Evolutionary conservation across 768 basidiomycete species (phyloP), one percentile per base, ranked within the genome.

Genomic region (Panellus pusillus): DNA sequence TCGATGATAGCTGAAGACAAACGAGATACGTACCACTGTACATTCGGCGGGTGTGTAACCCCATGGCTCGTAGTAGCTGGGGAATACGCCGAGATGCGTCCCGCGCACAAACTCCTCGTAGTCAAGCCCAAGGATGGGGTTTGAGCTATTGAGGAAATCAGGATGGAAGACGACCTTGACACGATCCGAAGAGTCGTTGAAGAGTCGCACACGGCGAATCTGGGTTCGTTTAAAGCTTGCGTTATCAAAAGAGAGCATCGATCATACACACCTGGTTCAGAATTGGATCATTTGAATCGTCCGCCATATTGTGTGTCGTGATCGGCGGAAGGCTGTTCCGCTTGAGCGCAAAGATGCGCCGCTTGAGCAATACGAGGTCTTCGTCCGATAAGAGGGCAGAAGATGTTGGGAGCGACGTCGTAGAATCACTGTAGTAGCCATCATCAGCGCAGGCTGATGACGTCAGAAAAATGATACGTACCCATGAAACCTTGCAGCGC

Each of bases 31-130:
- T 72, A 89, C 88, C 35, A 99, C 97, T n/a, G 97, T 98, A 68
- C 97, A 98, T 68, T 98, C 96, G 1, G 96, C 96, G 1, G 96
- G 96, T 1, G 93, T 97, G 67, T 97, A 97, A 0, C 92, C 92
- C 92, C 92, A 93, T 3, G 93, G 93, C 73, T 95, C 91, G 67
- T 97, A 98, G 66, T 98, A 98, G 61, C 89, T 92, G 2, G 97
- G 96, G 81, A 99, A 99, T 37, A 99, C 96, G 44, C 97, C 97
- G 44, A 99, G 74, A 76, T 99, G 97, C 67, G 96, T 98, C 1
- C 97, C 97, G 59, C 97, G 79, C 35, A 98, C 97, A 66, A 99
- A 99, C 72, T 99, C 97, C 70, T 99, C 97, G 68, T 99, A 99
- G 67, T 99, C 97, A 54, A 99, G 79, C 2, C 94, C 95, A 17